Evolutionary conservation across 2,329 filamentous ascomycete species (phyloP).

Genomic region (Phoma sp.): DNA sequence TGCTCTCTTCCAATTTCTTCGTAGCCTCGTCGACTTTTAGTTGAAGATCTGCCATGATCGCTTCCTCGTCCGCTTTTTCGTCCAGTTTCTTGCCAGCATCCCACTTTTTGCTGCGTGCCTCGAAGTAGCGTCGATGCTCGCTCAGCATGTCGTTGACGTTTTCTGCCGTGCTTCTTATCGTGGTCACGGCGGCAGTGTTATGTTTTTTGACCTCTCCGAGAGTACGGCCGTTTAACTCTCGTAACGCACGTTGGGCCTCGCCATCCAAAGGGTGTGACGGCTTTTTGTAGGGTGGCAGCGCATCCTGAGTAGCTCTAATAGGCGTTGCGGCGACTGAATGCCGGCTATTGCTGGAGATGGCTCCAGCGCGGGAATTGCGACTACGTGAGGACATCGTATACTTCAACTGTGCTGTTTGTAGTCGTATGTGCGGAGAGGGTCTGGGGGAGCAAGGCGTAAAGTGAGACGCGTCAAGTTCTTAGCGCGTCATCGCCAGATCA

Average conservation of each 20-base stretch:
- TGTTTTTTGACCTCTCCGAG: conserved; percentile 57
- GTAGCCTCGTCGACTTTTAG: conserved; percentile 60
- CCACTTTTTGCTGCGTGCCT: conserved; percentile 41
- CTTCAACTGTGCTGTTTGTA: background rate
- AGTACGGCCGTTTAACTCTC: conserved; percentile 52
- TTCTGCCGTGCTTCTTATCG: conserved; percentile 58
- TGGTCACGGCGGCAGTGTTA: conserved; percentile 53
- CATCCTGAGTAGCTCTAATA: conserved; percentile 18
- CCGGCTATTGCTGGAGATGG: conserved; percentile 25
- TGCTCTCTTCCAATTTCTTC: conserved; percentile 61
- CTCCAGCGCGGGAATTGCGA: conserved; percentile 24
- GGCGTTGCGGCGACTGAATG: conserved; percentile 19
- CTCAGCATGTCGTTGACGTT: conserved; percentile 63
- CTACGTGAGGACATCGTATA: conserved; percentile 32
- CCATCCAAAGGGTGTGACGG: conserved; percentile 60
- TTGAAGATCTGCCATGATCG: conserved; percentile 48
- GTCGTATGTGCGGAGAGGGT: background rate
- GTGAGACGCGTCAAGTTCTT: conserved; percentile 9
- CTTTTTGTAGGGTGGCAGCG: conserved; percentile 60
- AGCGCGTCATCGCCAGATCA: conserved; percentile 22
- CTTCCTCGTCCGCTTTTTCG: conserved; percentile 48
- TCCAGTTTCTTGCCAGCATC: conserved; percentile 46
- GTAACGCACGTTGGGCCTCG: conserved; percentile 55
- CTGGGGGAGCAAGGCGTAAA: background rate
- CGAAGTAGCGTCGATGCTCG: conserved; percentile 47